Percentiles rank a stretch among this genome's conserved stretches.
These are phyloP conservation scores for Shiraia bambusicola DNA, from an alignment of 2,329 filamentous ascomycete genomes.

Conservation along the genomic window DNA sequence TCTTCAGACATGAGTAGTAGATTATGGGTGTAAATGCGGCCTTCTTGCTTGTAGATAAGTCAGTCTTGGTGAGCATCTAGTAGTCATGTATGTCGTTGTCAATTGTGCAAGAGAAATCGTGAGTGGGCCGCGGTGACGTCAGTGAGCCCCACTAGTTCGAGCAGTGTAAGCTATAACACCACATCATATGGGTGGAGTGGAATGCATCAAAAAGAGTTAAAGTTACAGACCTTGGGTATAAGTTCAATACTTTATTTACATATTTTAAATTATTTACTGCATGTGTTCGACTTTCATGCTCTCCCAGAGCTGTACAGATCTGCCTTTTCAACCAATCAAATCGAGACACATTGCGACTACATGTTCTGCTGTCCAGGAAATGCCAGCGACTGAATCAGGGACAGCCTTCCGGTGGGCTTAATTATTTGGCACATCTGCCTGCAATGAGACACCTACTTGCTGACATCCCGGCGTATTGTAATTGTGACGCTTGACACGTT, in stretches of 20 bases:
- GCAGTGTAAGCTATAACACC: not conserved
- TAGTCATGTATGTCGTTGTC: not conserved
- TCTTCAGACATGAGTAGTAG: slow-evolving; percentile 31
- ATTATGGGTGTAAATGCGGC: not conserved
- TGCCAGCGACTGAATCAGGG: not conserved
- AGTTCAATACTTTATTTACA: too few relatives aligned
- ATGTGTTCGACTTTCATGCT: too few relatives aligned
- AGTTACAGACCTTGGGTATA: too few relatives aligned
- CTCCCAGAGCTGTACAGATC: not conserved
- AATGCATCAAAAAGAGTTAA: too few relatives aligned
- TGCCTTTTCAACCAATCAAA: not conserved
- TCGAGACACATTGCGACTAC: not conserved
- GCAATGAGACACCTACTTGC: too few relatives aligned
- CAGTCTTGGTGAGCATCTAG: not conserved
- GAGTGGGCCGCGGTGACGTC: slow-evolving; percentile 14
- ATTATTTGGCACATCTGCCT: too few relatives aligned
- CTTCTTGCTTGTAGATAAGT: not conserved
- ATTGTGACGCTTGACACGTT: too few relatives aligned
- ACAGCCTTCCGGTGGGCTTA: too few relatives aligned
- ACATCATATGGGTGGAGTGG: too few relatives aligned
- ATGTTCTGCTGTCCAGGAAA: not conserved
- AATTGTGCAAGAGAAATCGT: slow-evolving; percentile 1
- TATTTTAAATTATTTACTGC: too few relatives aligned
- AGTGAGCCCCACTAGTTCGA: slow-evolving; percentile 9
- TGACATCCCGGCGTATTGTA: too few relatives aligned